These are phyloP conservation scores for Picochlorum sp. DNA, from an alignment of 139 green algal species.

Conservation along the genomic window DNA sequence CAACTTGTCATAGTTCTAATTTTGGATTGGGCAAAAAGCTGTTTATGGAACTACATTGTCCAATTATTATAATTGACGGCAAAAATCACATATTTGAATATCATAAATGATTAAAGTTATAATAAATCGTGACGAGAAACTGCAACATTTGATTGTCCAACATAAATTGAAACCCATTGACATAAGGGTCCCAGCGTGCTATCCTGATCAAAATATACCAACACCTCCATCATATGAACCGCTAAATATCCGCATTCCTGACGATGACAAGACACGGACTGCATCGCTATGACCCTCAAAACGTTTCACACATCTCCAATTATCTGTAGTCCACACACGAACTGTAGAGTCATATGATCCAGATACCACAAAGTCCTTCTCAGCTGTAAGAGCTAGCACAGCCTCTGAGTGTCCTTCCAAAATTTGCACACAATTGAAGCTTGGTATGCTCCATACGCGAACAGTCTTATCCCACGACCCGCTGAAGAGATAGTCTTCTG, in stretches of 20 bases:
- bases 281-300: slow-evolving; percentile 85
- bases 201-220: slow-evolving; percentile 77
- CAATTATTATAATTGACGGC: no score
- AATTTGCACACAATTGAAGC: slow-evolving; percentile 15
- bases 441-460: slow-evolving; percentile 59
- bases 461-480: slow-evolving; percentile 93
- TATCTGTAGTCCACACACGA: slow-evolving; percentile 78
- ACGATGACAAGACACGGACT: slow-evolving; percentile 74
- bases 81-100: no score
- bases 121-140: no score
- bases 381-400: slow-evolving; percentile 80
- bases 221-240: slow-evolving; percentile 86
- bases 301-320: slow-evolving; percentile 70
- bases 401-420: slow-evolving; percentile 86
- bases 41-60: no score
- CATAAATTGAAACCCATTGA: no score
- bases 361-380: slow-evolving; percentile 45
- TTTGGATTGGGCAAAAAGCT: no score
- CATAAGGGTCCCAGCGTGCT: no score
- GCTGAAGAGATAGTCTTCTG: slow-evolving; percentile 61
- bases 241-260: slow-evolving; percentile 61
- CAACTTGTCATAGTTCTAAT: no score
- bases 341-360: slow-evolving; percentile 81
- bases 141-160: no score
- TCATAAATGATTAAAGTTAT: background rate